Evolutionary conservation across 1,284 basidiomycete genomes (phyloP).

Genomic region (Hymenochaete sp.): DNA sequence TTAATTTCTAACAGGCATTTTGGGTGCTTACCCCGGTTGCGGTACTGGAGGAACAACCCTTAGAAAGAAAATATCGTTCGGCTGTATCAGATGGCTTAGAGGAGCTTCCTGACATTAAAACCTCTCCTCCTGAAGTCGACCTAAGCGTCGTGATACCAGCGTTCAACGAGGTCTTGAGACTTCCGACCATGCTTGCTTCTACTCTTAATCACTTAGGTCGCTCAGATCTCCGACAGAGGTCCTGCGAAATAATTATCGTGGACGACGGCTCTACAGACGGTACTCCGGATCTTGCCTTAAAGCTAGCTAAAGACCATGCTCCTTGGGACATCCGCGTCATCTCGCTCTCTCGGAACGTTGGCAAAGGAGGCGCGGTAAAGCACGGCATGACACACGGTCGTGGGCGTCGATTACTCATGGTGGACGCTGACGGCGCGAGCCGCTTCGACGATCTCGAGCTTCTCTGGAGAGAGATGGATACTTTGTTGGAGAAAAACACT

Average conservation of each 20-base stretch:
- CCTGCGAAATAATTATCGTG: constrained; percentile 78
- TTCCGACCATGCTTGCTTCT: constrained; percentile 75
- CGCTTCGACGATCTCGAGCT: constrained; percentile 72
- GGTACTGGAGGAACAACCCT: too few relatives aligned
- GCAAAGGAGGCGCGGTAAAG: constrained; percentile 87
- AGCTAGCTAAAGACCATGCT: constrained; percentile 50
- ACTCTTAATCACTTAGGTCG: constrained; percentile 54
- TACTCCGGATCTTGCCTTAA: constrained; percentile 59
- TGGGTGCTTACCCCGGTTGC: too few relatives aligned
- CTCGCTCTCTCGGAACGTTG: constrained; percentile 71
- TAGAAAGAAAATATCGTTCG: constrained; percentile 59
- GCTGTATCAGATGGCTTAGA: constrained; percentile 35
- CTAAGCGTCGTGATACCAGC: constrained; percentile 83
- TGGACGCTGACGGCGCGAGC: constrained; percentile 90
- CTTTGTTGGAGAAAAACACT: constrained; percentile 38
- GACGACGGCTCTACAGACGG: constrained; percentile 84
- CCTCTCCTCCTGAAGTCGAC: constrained; percentile 41
- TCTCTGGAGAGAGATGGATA: constrained; percentile 69
- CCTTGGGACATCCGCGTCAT: constrained; percentile 64
- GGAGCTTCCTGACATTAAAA: constrained; percentile 46
- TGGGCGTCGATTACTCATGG: constrained; percentile 79
- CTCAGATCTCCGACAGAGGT: constrained; percentile 30
- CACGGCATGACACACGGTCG: constrained; percentile 82
- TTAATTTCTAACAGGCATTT: too few relatives aligned
- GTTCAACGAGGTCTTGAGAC: constrained; percentile 76